Conservation (phyloP, 2,329 filamentous ascomycete species). For the Aureobasidium sp. region DNA sequence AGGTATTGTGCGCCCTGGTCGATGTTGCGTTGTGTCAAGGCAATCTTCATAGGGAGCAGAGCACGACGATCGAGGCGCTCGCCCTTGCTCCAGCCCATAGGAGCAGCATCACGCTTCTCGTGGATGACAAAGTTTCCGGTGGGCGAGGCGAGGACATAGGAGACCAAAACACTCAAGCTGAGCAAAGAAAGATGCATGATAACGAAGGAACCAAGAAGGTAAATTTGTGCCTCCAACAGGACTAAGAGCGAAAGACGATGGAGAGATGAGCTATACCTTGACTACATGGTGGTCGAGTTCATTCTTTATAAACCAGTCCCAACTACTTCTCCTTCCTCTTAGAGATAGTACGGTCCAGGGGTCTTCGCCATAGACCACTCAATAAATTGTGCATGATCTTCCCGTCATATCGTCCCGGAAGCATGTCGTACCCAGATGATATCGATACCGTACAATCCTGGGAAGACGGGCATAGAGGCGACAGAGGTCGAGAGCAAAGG, state of each 20-base stretch:
- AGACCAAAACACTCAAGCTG: conserved; percentile 15
- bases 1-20: conserved; percentile 25
- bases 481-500: background rate
- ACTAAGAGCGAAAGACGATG: background rate
- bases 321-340: background rate
- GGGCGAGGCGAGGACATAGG: conserved; percentile 19
- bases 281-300: background rate
- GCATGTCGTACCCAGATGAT: background rate
- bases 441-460: background rate
- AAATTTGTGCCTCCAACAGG: background rate
- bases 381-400: background rate
- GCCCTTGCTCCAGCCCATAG: conserved; percentile 22
- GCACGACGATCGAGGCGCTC: conserved; percentile 21
- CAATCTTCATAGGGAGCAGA: conserved; percentile 27
- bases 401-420: background rate
- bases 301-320: background rate
- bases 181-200: conserved; percentile 20
- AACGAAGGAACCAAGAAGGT: background rate
- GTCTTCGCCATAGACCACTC: background rate
- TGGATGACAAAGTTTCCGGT: conserved; percentile 21
- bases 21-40: conserved; percentile 27
- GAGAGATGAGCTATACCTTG: background rate
- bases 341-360: background rate
- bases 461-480: background rate
- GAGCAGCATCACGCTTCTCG: conserved; percentile 22